These are phyloP conservation scores for Fagopyrum esculentum DNA, from an alignment of 148 eudicot genomes.

Conservation along the genomic window DNA sequence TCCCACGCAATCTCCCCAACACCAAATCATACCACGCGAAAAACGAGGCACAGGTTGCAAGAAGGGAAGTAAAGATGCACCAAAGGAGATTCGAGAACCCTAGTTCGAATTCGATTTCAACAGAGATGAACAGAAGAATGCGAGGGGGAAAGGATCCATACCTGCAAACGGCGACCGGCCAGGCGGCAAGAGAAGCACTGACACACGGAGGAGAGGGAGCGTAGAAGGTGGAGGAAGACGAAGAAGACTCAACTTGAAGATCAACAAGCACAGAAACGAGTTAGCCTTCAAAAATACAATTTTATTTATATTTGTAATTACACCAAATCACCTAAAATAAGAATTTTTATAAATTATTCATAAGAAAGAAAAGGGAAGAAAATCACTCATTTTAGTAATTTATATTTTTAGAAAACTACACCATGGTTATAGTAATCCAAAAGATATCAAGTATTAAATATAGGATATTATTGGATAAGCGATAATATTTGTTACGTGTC, in stretches of 20 bases:
- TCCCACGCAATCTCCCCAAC: background rate
- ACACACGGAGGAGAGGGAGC: background rate
- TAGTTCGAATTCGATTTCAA: conserved; percentile 2
- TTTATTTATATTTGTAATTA: too few species aligned
- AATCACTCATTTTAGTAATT: too few species aligned
- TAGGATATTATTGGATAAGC: too few species aligned
- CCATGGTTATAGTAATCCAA: too few species aligned
- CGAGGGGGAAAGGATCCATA: background rate
- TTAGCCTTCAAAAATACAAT: background rate
- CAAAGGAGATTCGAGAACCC: background rate
- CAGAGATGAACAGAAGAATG: background rate
- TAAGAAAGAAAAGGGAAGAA: too few species aligned
- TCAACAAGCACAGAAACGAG: background rate
- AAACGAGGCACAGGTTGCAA: background rate
- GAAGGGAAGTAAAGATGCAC: background rate
- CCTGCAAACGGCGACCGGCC: background rate
- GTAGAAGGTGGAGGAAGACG: background rate
- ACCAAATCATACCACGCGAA: background rate
- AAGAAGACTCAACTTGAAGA: background rate
- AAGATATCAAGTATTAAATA: too few species aligned
- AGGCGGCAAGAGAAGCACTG: background rate
- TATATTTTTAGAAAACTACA: too few species aligned
- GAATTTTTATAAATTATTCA: too few species aligned
- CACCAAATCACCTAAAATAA: background rate
- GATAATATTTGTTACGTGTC: too few species aligned